phyloP scores from a whole-genome alignment of 768 basidiomycete genomes.

The Suillus subaureus region DNA sequence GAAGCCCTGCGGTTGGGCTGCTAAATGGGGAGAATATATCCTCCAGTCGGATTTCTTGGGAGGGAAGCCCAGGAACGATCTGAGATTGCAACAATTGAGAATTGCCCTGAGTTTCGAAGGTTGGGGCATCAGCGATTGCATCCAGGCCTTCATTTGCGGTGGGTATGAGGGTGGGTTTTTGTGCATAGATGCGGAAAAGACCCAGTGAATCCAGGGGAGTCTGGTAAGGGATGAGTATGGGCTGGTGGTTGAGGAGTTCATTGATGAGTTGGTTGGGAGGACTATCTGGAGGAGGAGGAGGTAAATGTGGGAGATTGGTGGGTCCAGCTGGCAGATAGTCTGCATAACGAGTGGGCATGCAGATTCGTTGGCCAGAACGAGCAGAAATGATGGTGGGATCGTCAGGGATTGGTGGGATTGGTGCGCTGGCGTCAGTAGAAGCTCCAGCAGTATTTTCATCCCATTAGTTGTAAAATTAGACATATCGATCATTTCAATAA shows the following conservation, averaged over 20 bases:
- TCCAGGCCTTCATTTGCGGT: background rate
- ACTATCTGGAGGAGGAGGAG: background rate
- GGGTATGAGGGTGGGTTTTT: background rate
- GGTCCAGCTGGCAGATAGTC: slow-evolving; percentile 10
- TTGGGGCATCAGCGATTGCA: slow-evolving; percentile 3
- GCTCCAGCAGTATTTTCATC: background rate
- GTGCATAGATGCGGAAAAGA: slow-evolving; percentile 6
- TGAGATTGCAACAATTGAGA: background rate
- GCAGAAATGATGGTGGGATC: background rate
- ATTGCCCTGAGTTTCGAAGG: background rate
- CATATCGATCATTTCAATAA: no score
- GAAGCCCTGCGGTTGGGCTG: slow-evolving; percentile 23
- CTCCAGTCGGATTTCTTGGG: background rate
- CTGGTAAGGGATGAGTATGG: background rate
- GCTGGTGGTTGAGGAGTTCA: background rate
- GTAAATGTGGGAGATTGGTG: background rate
- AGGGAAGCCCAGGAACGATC: background rate
- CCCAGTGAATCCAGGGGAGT: background rate
- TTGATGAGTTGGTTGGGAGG: background rate
- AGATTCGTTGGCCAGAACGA: background rate
- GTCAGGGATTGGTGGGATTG: background rate
- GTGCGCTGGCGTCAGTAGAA: background rate
- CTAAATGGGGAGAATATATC: slow-evolving; percentile 17
- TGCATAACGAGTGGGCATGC: background rate
- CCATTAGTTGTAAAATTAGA: background rate